phyloP scores from a whole-genome alignment of 441 rosid species.

The Lepidium campestre region DNA sequence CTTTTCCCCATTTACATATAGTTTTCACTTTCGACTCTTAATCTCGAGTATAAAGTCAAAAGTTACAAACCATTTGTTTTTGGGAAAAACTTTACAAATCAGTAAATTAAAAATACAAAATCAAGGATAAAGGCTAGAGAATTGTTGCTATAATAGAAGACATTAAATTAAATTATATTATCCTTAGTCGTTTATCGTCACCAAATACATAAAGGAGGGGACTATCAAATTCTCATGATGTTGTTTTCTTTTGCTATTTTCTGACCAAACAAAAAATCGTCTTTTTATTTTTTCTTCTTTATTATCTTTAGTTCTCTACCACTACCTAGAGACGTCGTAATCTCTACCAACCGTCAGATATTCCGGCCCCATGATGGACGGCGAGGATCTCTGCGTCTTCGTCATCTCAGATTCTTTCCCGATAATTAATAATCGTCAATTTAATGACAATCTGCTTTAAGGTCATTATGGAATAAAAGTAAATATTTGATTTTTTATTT shows the following conservation, averaged over 20 bases:
- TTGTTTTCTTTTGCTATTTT: background rate
- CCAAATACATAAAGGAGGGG: background rate
- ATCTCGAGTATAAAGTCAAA: background rate
- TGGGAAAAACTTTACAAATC: background rate
- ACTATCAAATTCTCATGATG: slow-evolving; percentile 6
- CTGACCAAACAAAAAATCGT: slow-evolving; percentile 9
- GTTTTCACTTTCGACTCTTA: background rate
- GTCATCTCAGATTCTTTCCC: slow-evolving; percentile 25
- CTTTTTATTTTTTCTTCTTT: background rate
- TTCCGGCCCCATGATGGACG: slow-evolving; percentile 22
- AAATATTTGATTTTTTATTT: background rate
- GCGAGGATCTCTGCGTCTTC: slow-evolving; percentile 27
- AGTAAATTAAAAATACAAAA: background rate
- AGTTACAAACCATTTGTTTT: background rate
- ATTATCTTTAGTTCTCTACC: slow-evolving; percentile 24
- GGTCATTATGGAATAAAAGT: slow-evolving; percentile 9
- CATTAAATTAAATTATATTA: slow-evolving; percentile 9
- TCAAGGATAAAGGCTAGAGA: slow-evolving; percentile 16
- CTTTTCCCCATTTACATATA: background rate
- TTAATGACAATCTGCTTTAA: background rate
- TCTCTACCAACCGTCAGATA: slow-evolving; percentile 35
- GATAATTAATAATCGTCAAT: background rate
- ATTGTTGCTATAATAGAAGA: slow-evolving; percentile 18
- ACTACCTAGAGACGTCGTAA: slow-evolving; percentile 30
- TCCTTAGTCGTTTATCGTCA: slow-evolving; percentile 22